Conservation (phyloP, 208 protist genomes). For the Endotrypanum monterogeii region DNA sequence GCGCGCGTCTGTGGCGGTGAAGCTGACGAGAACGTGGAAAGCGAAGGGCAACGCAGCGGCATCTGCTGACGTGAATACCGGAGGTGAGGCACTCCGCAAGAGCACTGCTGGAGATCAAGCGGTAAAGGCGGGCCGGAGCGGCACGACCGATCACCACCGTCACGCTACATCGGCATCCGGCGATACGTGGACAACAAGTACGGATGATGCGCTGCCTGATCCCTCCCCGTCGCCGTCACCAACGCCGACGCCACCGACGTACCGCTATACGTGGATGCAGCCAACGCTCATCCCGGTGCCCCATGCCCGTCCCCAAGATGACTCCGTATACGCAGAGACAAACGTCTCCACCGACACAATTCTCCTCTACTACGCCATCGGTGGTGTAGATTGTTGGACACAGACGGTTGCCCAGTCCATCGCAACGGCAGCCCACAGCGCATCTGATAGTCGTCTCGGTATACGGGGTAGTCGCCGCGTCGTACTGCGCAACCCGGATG, state of each 20-base stretch:
- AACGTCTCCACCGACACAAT: conserved; percentile 9
- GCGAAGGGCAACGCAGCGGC: neutral
- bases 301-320: neutral
- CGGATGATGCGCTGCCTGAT: neutral
- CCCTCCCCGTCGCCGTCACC: neutral
- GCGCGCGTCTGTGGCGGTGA: neutral
- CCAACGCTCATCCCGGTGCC: conserved; percentile 26
- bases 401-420: neutral
- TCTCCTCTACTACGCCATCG: conserved; percentile 28
- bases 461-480: neutral
- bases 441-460: neutral
- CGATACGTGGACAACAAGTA: neutral
- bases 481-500: neutral
- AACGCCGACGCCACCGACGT: conserved; percentile 13
- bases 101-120: neutral
- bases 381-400: conserved; percentile 25
- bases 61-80: no score
- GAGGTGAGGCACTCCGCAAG: neutral
- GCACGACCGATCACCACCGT: neutral
- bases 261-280: conserved; percentile 27
- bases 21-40: neutral
- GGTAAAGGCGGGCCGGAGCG: neutral
- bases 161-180: neutral
- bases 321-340: neutral
- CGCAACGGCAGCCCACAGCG: neutral